These are phyloP conservation scores for Lentinula sp. DNA, from an alignment of 768 basidiomycete species.

Conservation along the genomic window DNA sequence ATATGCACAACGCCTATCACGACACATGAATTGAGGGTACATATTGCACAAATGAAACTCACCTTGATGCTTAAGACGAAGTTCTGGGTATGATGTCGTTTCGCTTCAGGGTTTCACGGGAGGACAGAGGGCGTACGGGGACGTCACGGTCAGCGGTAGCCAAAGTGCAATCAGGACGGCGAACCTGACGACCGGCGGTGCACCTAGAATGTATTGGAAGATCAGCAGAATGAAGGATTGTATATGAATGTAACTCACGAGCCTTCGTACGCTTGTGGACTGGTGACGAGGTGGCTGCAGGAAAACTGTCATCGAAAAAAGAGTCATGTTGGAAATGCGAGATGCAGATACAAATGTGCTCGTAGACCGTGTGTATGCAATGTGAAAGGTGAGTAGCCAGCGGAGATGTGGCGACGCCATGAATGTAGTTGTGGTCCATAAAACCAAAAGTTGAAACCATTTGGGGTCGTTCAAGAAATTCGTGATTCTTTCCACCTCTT, in stretches of 20 bases:
- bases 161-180: slow-evolving; percentile 83
- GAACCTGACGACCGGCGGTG: slow-evolving; percentile 69
- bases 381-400: no score
- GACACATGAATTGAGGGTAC: background rate
- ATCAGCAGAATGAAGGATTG: slow-evolving; percentile 4
- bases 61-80: slow-evolving; percentile 74
- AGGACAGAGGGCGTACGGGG: slow-evolving; percentile 46
- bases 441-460: no score
- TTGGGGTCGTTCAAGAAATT: no score
- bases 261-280: slow-evolving; percentile 88
- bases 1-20: slow-evolving; percentile 75
- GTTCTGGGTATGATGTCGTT: slow-evolving; percentile 39
- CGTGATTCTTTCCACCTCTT: no score
- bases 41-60: slow-evolving; percentile 9
- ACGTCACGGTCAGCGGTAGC: slow-evolving; percentile 88
- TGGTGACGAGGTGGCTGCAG: slow-evolving; percentile 66
- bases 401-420: no score
- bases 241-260: slow-evolving; percentile 38
- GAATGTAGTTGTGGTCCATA: no score
- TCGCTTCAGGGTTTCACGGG: background rate
- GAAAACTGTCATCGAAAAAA: slow-evolving; percentile 42
- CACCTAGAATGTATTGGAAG: slow-evolving; percentile 34
- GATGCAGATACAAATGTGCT: background rate
- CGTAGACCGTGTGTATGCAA: background rate
- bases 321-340: background rate